These are phyloP conservation scores for Taxillus chinensis DNA, from an alignment of 164 flowering plant species.

Conservation along the genomic window DNA sequence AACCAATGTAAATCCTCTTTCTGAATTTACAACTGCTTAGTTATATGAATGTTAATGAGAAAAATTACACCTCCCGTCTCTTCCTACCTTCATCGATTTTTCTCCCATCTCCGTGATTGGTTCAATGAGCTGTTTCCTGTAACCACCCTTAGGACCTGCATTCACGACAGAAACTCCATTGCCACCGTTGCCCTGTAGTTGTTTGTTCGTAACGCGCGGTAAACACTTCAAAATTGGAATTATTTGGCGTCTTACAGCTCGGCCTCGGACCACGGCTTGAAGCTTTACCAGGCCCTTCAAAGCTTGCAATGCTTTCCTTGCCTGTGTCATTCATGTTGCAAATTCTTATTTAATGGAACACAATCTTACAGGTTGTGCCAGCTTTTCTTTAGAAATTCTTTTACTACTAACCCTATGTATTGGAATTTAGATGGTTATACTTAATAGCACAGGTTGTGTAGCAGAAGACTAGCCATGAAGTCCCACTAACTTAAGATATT, in stretches of 20 bases:
- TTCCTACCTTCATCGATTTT: slow-evolving; percentile 15
- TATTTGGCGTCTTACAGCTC: slow-evolving; percentile 49
- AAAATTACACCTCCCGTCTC: too few species aligned
- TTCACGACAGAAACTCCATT: slow-evolving; percentile 11
- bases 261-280: slow-evolving; percentile 77
- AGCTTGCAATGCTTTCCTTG: slow-evolving; percentile 79
- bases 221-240: slow-evolving; percentile 22
- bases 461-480: too few species aligned
- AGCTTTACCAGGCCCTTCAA: slow-evolving; percentile 77
- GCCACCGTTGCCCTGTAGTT: slow-evolving; percentile 19
- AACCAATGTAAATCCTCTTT: too few species aligned
- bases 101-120: slow-evolving; percentile 15
- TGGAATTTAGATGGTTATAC: too few species aligned
- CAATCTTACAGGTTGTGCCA: too few species aligned
- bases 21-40: too few species aligned
- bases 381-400: too few species aligned
- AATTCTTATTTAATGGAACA: too few species aligned
- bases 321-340: slow-evolving; percentile 29
- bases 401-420: too few species aligned
- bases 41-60: too few species aligned
- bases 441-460: too few species aligned
- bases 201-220: slow-evolving; percentile 26
- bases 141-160: slow-evolving; percentile 8
- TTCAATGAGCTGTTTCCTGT: slow-evolving; percentile 11
- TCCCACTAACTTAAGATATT: too few species aligned